These are phyloP conservation scores for Gossypium mustelinum DNA, from an alignment of 345 rosid genomes.

Conservation along the genomic window DNA sequence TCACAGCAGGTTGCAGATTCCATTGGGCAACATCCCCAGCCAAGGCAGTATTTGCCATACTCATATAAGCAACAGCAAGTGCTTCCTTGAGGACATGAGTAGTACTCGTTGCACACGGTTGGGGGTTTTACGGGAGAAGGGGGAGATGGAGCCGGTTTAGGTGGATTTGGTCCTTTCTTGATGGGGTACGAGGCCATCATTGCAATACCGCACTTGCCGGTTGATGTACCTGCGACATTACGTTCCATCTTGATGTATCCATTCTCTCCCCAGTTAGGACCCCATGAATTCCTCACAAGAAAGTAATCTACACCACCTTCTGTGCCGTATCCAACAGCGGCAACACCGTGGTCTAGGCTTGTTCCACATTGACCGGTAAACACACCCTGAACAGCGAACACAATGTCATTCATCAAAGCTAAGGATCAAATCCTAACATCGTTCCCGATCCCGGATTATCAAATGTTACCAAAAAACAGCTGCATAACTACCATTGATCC, in stretches of 20 bases:
- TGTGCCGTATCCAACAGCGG: constrained; percentile 57
- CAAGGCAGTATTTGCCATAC: constrained; percentile 52
- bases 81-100: constrained; percentile 50
- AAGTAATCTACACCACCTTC: constrained; percentile 53
- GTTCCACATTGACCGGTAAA: constrained; percentile 56
- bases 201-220: constrained; percentile 85
- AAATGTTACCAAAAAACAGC: no score
- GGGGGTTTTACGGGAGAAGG: constrained; percentile 56
- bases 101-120: constrained; percentile 52
- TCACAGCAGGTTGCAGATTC: constrained; percentile 88
- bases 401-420: background rate
- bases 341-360: constrained; percentile 56
- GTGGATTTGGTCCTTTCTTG: constrained; percentile 65
- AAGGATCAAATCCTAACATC: no score
- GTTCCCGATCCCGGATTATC: no score
- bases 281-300: constrained; percentile 80
- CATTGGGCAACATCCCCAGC: constrained; percentile 87
- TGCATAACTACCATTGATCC: no score
- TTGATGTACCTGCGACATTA: constrained; percentile 22
- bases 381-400: constrained; percentile 39
- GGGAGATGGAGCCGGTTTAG: constrained; percentile 66
- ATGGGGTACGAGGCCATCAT: constrained; percentile 70
- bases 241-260: constrained; percentile 79
- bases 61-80: constrained; percentile 75
- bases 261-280: constrained; percentile 68